Evolutionary conservation across 2,329 filamentous ascomycete species (phyloP), one percentile per base, ranked within the genome.

Genomic region (Neonectria faginata): DNA sequence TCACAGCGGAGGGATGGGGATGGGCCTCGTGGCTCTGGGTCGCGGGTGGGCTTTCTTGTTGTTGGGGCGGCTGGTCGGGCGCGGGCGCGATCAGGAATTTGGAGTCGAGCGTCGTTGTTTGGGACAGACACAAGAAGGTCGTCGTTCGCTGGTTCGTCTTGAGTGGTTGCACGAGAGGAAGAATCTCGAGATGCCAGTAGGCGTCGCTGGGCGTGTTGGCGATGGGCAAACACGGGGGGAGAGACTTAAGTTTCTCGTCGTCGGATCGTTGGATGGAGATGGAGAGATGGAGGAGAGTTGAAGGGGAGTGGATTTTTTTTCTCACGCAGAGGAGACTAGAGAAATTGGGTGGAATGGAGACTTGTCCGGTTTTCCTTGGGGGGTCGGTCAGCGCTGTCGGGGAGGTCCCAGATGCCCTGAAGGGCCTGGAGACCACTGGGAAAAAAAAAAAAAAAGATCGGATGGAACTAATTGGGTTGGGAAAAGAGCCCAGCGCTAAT

Each of bases 211-310:
- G 54, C 31, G 71, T 72, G 70, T 73, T 42, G 52, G 63, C 69
- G 71, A 65, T 70, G 62, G 62, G 70, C 70, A 64, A 73, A 73
- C 71, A 73, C 71, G 59, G 62, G 31, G 31, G 45, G 64, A 39
- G 41, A 66, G 39, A 62, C 57, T 73, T 71, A 29, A n/a, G 56
- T 60, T 33, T 33, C 57, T 64, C 62, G 69, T 67, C 70, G 71
- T 73, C 70, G 65, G 71, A 44, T 60, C 44, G 61, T 66, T 60
- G 51, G 52, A 55, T 65, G 52, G 27, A 65, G 63, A 68, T 73
- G 71, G 67, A 73, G 71, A 51, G 36, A 70, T 70, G 70, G 72
- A 70, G 70, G 65, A 72, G 70, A 68, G 70, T 73, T 67, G 70
- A 72, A 73, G 69, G 69, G 66, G 67, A 64, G 67, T 62, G 50